Evolutionary conservation across 257 asterid genomes (phyloP), one percentile per base, ranked within the genome.

Genomic region (Leonotis leonurus): DNA sequence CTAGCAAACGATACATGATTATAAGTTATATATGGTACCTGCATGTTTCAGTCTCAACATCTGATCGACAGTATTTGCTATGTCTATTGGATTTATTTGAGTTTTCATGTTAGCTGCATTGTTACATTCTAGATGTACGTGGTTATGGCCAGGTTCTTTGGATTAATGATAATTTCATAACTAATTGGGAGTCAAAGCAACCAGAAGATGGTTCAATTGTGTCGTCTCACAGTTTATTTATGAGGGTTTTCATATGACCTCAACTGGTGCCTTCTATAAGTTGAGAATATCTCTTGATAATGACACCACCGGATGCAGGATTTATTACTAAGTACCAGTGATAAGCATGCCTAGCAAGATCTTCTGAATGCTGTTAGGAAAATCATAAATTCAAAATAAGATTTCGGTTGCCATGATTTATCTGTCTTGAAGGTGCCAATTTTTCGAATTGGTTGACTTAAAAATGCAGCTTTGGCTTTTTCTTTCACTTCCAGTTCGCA

Each of bases 401-500:
- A 80, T 85, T 77, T 84, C 87, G 81, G 98, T 79, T 89, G 85
- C 92, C 87, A 71, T 92, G 92, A 86, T 92, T 86, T 89, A 69
- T 89, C 80, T 86, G 71, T 87, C 79, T 83, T 81, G 77, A 83
- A 85, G 90, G 83, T 92, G 97, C 97, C 97, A 76, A 89, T 86
- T 72, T 86, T 74, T 77, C 94, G 90, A 83, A 85, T 89, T 89
- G 94, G 96, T 88, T 91, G 99, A 93, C 99, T 84, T 78, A 85
- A 92, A 86, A 89, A 81, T 93, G 97, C 99, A 93, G 97, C 87
- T 93, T 80, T 85, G 96, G 96, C 82, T 81, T 89, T 78, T 86
- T 80, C 86, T 33, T 85, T 85, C 86, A 67, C 94, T 72, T 80
- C 89, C 76, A 84, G 94, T 85, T 83, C 92, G 89, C 95, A 73